Evolutionary conservation across 768 basidiomycete genomes (phyloP).

Genomic region (Amanita pallidorosea): DNA sequence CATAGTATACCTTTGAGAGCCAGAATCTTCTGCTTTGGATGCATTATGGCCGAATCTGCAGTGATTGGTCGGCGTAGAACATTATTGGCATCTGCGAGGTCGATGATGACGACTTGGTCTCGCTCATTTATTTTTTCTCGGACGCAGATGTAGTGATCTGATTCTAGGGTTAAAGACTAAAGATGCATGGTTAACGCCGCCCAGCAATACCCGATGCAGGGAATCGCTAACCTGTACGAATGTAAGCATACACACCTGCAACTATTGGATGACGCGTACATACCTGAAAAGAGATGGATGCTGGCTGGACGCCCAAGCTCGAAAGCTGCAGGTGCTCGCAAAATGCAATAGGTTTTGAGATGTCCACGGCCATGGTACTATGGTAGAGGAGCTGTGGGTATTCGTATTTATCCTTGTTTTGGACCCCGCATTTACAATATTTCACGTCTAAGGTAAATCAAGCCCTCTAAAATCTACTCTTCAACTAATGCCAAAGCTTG

Average conservation of each 20-base stretch:
- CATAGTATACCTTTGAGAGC: constrained; percentile 74
- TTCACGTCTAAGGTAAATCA: neutral
- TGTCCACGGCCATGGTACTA: constrained; percentile 35
- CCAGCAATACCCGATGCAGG: neutral
- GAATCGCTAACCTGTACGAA: constrained; percentile 19
- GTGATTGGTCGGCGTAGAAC: constrained; percentile 91
- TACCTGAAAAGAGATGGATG: constrained; percentile 95
- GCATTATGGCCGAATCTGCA: constrained; percentile 99
- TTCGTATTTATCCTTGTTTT: constrained; percentile 5
- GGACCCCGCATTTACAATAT: neutral
- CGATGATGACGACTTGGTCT: constrained; percentile 98
- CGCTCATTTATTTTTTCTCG: constrained; percentile 92
- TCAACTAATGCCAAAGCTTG: constrained; percentile 61
- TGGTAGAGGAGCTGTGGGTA: constrained; percentile 14
- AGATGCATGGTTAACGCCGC: neutral
- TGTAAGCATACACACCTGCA: constrained; percentile 15
- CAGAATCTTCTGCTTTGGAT: constrained; percentile 91
- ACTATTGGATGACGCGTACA: constrained; percentile 24
- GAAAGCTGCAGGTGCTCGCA: constrained; percentile 92
- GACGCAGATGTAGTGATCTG: constrained; percentile 96
- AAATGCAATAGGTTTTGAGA: constrained; percentile 75
- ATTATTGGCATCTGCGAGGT: constrained; percentile 96
- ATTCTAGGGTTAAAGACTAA: constrained; percentile 89
- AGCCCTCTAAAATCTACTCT: constrained; percentile 23
- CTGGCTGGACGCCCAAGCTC: constrained; percentile 90